Base-by-base conservation (phyloP, 352 stramenopile genomes). In the Globisporangium lucens region DNA sequence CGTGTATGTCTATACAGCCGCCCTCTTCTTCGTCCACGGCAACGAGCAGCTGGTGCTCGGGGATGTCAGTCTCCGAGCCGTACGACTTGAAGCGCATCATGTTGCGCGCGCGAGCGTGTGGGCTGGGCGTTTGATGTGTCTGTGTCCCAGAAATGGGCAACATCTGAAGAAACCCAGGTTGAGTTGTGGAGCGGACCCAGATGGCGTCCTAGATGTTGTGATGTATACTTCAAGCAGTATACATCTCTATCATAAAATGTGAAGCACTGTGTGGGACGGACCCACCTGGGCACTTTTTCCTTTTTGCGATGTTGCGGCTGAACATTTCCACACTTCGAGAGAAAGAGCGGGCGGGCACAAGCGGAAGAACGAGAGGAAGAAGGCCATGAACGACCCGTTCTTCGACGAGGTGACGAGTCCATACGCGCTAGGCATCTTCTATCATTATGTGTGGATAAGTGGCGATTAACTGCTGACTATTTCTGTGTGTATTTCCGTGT, bases 361-460 rank as follows among this genome's bases (percentile, higher is more conserved):
- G 27, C 52, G 13, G 55, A 46, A 20, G 24, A 56, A 20, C 13
- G 4, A 57, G 10, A 33, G 7, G 29, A 59, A 49, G 43, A 67
- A 24, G 36, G n/a, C 38, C 41, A 78, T 77, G 72, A 67, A 68
- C 56, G 77, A 85, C 51, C 77, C 77, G 73, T 85, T 85, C 73
- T 85, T 85, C 63, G 75, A 73, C 55, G 77, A 85, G 71, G 77
- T 76, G 20, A 29, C 30, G 55, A 4, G 13, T 8, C n/a, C 49
- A 33, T 38, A 56, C 29, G 49, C 35, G 12, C 8, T 4, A 49
- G 6, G 43, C 20, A 9, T 17, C 15, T 22, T 20, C 24, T 27
- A 1, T 47, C 41, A 10, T 22, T 51, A 22, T 41, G 17, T 15
- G 20, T 33, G 2, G 9, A 4, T 46, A 29, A 22, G 15, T 46